These are phyloP conservation scores for Periglandula ipomoeae DNA, from an alignment of 2,329 filamentous ascomycete species.

Conservation along the genomic window DNA sequence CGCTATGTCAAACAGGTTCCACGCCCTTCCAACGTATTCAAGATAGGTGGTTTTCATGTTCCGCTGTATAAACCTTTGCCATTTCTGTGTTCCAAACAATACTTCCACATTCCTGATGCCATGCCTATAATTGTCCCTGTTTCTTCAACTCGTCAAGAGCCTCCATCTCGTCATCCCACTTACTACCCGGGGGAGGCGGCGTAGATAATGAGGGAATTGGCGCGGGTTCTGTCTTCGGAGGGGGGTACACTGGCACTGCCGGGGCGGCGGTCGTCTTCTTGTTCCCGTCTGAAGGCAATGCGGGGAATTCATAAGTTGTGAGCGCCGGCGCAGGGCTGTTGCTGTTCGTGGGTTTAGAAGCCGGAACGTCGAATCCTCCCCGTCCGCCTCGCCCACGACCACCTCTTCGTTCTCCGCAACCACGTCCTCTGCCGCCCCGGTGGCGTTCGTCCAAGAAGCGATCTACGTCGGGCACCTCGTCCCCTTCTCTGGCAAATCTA, in stretches of 20 bases:
- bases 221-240: background rate
- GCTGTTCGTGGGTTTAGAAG: constrained; percentile 8
- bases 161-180: constrained; percentile 53
- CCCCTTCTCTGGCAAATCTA: constrained; percentile 29
- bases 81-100: background rate
- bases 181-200: constrained; percentile 25
- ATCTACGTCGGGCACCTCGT: constrained; percentile 26
- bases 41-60: background rate
- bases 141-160: constrained; percentile 33
- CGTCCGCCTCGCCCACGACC: constrained; percentile 24
- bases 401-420: constrained; percentile 22
- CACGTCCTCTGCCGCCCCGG: constrained; percentile 23
- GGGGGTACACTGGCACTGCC: constrained; percentile 4
- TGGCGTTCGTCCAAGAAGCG: constrained; percentile 27
- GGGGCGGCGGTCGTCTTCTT: constrained; percentile 15
- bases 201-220: constrained; percentile 15
- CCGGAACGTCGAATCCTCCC: constrained; percentile 10
- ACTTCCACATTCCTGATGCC: background rate
- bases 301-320: constrained; percentile 26
- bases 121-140: constrained; percentile 1
- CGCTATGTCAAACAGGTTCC: background rate
- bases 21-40: background rate
- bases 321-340: constrained; percentile 14
- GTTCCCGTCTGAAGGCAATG: constrained; percentile 19
- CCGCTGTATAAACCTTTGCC: background rate